A percentile compares a stretch with the other conserved stretches of the same genome.
Evolutionary conservation across 306 rosid species (phyloP).

Genomic region (Cicer chorassanicum): DNA sequence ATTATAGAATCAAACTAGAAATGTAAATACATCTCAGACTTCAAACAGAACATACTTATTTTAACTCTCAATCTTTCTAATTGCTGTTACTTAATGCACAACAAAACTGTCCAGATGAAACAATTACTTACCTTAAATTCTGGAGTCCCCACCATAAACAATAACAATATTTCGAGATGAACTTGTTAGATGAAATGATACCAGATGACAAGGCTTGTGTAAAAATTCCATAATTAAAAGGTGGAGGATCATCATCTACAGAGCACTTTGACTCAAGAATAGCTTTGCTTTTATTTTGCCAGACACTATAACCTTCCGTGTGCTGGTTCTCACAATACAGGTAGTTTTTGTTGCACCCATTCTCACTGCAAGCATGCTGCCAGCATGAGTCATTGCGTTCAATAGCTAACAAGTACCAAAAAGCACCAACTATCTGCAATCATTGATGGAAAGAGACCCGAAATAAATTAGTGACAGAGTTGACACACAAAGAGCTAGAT

Average conservation of each 20-base stretch:
- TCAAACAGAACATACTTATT: conserved; percentile 14
- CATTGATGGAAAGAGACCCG: conserved; percentile 17
- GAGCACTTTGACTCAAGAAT: conserved; percentile 52
- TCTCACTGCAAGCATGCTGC: conserved; percentile 65
- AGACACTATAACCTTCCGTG: conserved; percentile 43
- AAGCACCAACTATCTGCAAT: conserved; percentile 91
- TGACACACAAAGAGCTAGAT: conserved; percentile 23
- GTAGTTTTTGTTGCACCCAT: conserved; percentile 53
- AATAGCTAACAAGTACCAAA: conserved; percentile 92
- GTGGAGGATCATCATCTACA: conserved; percentile 37
- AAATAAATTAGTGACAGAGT: conserved; percentile 26
- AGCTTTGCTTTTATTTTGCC: conserved; percentile 48
- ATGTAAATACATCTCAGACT: conserved; percentile 11
- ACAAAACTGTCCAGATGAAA: conserved; percentile 29
- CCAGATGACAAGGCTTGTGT: conserved; percentile 66
- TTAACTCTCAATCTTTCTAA: background rate
- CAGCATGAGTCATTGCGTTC: conserved; percentile 95
- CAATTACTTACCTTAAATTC: conserved; percentile 72
- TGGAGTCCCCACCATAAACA: conserved; percentile 99
- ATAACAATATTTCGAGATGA: conserved; percentile 81
- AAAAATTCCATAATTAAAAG: conserved; percentile 87
- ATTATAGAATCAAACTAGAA: conserved; percentile 24
- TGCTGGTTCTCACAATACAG: conserved; percentile 72
- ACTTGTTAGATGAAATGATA: conserved; percentile 69
- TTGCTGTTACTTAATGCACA: conserved; percentile 7